Evolutionary conservation across 352 stramenopile species (phyloP).

Genomic region (Halophytophthora polymorphica): DNA sequence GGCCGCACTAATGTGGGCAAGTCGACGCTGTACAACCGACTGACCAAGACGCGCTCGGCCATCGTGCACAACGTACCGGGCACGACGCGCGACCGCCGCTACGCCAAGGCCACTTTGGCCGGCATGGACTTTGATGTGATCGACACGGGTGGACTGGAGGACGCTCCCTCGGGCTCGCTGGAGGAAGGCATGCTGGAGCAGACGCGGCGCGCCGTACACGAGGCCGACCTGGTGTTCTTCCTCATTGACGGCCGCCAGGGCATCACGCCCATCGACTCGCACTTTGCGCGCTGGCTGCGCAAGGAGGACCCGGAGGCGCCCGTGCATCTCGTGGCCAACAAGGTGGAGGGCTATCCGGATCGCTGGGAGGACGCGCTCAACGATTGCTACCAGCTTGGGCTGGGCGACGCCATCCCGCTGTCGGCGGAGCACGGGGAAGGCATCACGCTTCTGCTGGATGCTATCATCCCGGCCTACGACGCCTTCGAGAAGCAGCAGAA

Average conservation of each 20-base stretch:
- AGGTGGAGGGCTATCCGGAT: slow-evolving; percentile 65
- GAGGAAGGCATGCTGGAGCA: slow-evolving; percentile 81
- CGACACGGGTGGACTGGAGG: slow-evolving; percentile 77
- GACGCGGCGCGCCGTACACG: slow-evolving; percentile 68
- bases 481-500: slow-evolving; percentile 55
- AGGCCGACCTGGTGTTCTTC: slow-evolving; percentile 80
- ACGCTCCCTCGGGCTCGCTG: slow-evolving; percentile 56
- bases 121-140: slow-evolving; percentile 81
- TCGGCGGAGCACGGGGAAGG: slow-evolving; percentile 80
- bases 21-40: slow-evolving; percentile 82
- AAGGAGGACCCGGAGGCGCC: slow-evolving; percentile 53
- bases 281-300: slow-evolving; percentile 76
- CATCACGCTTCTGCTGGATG: slow-evolving; percentile 61
- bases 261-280: slow-evolving; percentile 72
- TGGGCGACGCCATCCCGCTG: slow-evolving; percentile 63
- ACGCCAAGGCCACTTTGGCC: slow-evolving; percentile 55
- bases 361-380: slow-evolving; percentile 69
- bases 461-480: slow-evolving; percentile 72
- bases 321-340: slow-evolving; percentile 77
- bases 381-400: slow-evolving; percentile 74
- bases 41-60: slow-evolving; percentile 70
- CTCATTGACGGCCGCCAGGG: slow-evolving; percentile 76
- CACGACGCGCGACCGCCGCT: slow-evolving; percentile 76
- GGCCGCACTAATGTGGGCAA: slow-evolving; percentile 84
- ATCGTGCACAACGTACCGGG: slow-evolving; percentile 85